Percentiles rank a stretch among this genome's conserved stretches.
Conservation (phyloP, 768 basidiomycete species). For the Inosperma sp. region DNA sequence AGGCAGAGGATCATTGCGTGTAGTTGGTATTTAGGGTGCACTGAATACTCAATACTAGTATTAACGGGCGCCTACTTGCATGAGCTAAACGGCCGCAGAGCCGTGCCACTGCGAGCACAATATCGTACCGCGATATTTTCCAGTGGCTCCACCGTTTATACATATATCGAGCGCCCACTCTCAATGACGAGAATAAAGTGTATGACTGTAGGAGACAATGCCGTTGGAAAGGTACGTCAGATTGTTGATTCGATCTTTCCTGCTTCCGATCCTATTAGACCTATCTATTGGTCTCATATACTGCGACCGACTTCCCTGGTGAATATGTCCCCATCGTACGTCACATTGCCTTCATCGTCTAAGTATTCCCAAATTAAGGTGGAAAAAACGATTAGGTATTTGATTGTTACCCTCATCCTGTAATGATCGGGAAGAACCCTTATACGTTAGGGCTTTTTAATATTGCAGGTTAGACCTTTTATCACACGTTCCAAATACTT, state of each 20-base stretch:
- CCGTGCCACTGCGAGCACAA: too few species aligned
- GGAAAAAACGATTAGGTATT: slow-evolving; percentile 66
- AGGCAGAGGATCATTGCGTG: too few species aligned
- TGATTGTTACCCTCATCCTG: slow-evolving; percentile 96
- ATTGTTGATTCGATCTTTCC: slow-evolving; percentile 12
- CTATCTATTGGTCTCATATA: slow-evolving; percentile 93
- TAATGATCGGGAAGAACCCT: slow-evolving; percentile 99
- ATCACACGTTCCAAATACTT: not conserved
- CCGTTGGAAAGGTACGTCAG: slow-evolving; percentile 94
- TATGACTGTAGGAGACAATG: slow-evolving; percentile 96
- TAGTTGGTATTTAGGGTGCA: too few species aligned
- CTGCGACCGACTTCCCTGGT: slow-evolving; percentile 94
- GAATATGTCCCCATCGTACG: slow-evolving; percentile 97
- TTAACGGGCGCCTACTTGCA: too few species aligned
- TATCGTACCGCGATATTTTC: too few species aligned
- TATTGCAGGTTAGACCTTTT: slow-evolving; percentile 79
- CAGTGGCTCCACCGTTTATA: too few species aligned
- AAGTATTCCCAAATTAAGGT: slow-evolving; percentile 4
- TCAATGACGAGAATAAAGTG: slow-evolving; percentile 97
- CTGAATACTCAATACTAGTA: too few species aligned
- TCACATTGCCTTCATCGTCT: slow-evolving; percentile 23
- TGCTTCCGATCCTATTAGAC: slow-evolving; percentile 47
- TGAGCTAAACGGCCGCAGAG: too few species aligned
- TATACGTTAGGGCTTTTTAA: slow-evolving; percentile 98
- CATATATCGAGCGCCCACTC: too few species aligned